Percentiles rank a stretch among this genome's conserved stretches.
Evolutionary conservation across 169 alveolate genomes (phyloP).

Genomic region (Plasmodium falciparum): DNA sequence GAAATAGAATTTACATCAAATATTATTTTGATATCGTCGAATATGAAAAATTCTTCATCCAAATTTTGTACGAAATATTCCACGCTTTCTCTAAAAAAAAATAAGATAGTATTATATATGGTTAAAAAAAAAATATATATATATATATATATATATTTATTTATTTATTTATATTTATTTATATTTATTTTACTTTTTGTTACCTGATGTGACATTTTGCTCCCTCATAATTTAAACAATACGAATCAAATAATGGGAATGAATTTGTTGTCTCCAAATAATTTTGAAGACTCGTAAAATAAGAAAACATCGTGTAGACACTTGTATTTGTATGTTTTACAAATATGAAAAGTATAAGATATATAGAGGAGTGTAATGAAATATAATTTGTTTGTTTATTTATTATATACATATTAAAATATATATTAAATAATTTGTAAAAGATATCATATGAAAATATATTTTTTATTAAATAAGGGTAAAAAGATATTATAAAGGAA

Average conservation of each 20-base stretch:
- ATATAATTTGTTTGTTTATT: constrained; percentile 11
- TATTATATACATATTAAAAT: constrained; percentile 47
- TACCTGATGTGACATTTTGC: constrained; percentile 5
- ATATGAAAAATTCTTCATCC: constrained; percentile 14
- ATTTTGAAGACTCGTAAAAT: constrained; percentile 9
- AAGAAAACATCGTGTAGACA: constrained; percentile 29
- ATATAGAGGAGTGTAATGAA: constrained; percentile 31
- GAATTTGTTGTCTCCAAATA: constrained; percentile 3
- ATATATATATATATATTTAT: neutral
- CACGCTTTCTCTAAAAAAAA: constrained; percentile 54
- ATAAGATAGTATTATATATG: neutral
- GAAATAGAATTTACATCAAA: constrained; percentile 29
- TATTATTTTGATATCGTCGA: constrained; percentile 38
- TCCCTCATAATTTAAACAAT: constrained; percentile 3
- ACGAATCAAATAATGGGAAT: constrained; percentile 11
- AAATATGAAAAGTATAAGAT: constrained; percentile 48
- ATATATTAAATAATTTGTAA: constrained; percentile 41
- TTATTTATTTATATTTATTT: neutral
- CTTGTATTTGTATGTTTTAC: constrained; percentile 15
- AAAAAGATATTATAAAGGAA: constrained; percentile 33
- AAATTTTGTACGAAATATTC: constrained; percentile 23
- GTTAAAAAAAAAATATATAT: neutral
- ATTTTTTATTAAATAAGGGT: constrained; percentile 44
- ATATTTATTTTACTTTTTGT: too few species aligned
- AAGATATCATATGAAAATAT: constrained; percentile 44